Evolutionary conservation across 164 flowering plant species (phyloP), one percentile per base, ranked within the genome.

Genomic region (Vitis riparia): DNA sequence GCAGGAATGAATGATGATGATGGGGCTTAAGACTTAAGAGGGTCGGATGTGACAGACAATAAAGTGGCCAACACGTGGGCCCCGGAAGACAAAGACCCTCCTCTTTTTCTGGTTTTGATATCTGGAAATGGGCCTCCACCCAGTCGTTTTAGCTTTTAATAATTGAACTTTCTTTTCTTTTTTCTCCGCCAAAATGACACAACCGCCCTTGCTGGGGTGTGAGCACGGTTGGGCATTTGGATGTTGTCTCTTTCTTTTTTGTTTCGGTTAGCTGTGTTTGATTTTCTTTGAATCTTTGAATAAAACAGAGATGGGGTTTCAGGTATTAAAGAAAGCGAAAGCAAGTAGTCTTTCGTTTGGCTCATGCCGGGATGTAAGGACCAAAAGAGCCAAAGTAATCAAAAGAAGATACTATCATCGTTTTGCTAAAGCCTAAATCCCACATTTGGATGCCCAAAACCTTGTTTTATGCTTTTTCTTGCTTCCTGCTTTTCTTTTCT

Each of bases 31-130:
- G 65, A 27, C 37, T 48, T 32, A 29, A 51, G 30, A 48, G 14
- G 56, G 9, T 2, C 11, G 17, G 19, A 55, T 55, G 64, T 44
- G 66, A 51, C 52, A 23, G 62, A 64, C 32, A 65, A 65, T 7
- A 70, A 70, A 75, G 74, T 70, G 78, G 74, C 68, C 50, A 70
- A 62, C 78, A 75, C 47, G 1, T 49, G 50, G 77, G 70, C 47
- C 77, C 77, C 30, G 1, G 17, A 3, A 14, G 16, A 11, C 14
- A 37, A 37, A 37, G 44, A 44, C 55, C 12, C 32, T n/a, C 64
- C 30, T 50, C 49, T 44, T 8, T 62, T 65, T 48, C 11, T 27
- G 62, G 67, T 66, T 47, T 67, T 67, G 61, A 30, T 53, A 59
- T 10, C 52, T 70, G 67, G 68, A 8, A 23, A 32, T 30, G 62